Base-by-base conservation (phyloP, 2,329 filamentous ascomycete species). In the Cyphellophora attinorum region DNA sequence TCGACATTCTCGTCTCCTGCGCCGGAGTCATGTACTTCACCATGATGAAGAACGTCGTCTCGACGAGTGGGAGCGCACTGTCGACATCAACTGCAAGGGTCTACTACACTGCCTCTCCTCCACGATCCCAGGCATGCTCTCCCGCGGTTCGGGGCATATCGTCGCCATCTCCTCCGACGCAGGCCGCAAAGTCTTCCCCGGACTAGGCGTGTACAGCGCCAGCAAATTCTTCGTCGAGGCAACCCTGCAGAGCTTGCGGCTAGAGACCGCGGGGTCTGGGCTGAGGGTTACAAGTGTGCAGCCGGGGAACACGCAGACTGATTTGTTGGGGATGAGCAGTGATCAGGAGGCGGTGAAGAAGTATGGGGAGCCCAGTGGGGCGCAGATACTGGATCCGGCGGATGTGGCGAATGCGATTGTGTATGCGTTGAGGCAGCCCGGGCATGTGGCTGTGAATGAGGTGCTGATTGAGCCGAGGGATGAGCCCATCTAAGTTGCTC, bases 11-110 rank as follows among this genome's bases (percentile, higher is more conserved):
- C n/a, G 74, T 89, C 32, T 76, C 76, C 27, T 85, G 81, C 51
- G 84, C 83, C 0, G 83, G 83, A 21, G 83, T 89, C 53, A 89
- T 89, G 83, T 89, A 89, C 62, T 89, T 78, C 60, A 88, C 83
- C 35, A 78, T 88, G 76, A 88, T 89, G 83, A 74, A 78, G 37
- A 88, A 86, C 53, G 70, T 65, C 11, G 71, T 81, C 72, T 66
- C 0, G 79, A 83, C 4, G 78, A 89, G 49, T 89, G 83, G 83
- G 77, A 86, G 44, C 79, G 74, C 38, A 88, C 82, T 0, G 81
- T 89, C 27, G 83, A 88, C 49, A 81, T 89, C 47, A 89, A 89
- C 63, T 88, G 83, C 74, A 88, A 88, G 60, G 83, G 83, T 23
- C 68, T 89, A 2, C 63, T 88, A 35, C 71, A 89, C 64, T 79